These are phyloP conservation scores for Seiridium cupressi DNA, from an alignment of 2,329 filamentous ascomycete species.

Conservation along the genomic window DNA sequence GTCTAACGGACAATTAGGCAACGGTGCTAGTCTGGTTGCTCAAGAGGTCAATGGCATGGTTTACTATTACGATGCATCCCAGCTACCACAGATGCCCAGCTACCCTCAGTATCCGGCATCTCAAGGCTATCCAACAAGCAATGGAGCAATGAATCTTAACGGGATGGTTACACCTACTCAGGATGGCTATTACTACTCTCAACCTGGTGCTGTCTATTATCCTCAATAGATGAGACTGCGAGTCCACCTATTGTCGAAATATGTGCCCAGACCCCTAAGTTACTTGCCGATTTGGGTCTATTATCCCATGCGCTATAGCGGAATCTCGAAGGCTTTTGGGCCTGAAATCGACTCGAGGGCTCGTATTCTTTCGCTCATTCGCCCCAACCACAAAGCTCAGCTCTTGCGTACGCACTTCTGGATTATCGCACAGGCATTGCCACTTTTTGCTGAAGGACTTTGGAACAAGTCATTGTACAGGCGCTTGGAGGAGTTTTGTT, in stretches of 20 bases:
- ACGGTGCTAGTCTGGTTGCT: slow-evolving; percentile 61
- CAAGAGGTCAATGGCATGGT: slow-evolving; percentile 96
- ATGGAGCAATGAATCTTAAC: slow-evolving; percentile 66
- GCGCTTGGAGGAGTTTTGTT: slow-evolving; percentile 12
- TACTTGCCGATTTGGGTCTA: no score
- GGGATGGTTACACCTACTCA: slow-evolving; percentile 74
- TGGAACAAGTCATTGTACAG: slow-evolving; percentile 9
- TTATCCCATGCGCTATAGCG: no score
- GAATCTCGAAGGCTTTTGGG: no score
- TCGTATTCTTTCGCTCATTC: neutral
- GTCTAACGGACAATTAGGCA: slow-evolving; percentile 40
- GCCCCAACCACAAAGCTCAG: neutral
- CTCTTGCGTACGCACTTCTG: neutral
- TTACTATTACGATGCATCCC: slow-evolving; percentile 86
- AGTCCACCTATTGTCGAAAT: no score
- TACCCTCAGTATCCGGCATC: slow-evolving; percentile 48
- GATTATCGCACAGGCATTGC: neutral
- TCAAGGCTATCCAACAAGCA: slow-evolving; percentile 48
- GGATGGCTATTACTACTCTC: slow-evolving; percentile 70
- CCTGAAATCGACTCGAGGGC: neutral
- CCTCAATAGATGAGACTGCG: slow-evolving; percentile 44
- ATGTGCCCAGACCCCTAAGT: no score
- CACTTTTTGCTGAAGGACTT: neutral
- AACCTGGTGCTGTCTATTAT: slow-evolving; percentile 60
- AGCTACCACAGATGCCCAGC: slow-evolving; percentile 55